phyloP scores from a whole-genome alignment of 2,329 filamentous ascomycete genomes.

The Cladosporium sp. region DNA sequence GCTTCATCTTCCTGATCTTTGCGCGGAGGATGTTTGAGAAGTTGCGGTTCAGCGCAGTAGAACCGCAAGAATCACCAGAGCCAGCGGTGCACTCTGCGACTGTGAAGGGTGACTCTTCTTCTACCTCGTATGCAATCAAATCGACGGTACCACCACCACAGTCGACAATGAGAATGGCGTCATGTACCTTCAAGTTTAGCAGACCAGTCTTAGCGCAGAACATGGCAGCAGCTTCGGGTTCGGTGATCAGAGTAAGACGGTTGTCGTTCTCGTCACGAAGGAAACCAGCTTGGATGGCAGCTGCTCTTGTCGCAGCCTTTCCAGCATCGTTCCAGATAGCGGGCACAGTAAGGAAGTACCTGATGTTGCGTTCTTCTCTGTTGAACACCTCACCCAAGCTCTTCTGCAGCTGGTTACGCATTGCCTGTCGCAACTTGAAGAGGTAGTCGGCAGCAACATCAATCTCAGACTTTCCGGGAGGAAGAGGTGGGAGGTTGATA shows the following conservation, averaged over 20 bases:
- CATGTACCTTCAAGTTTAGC: slow-evolving; percentile 94
- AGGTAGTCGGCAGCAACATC: slow-evolving; percentile 99
- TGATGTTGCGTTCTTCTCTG: slow-evolving; percentile 94
- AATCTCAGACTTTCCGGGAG: slow-evolving; percentile 96
- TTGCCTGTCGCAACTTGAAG: slow-evolving; percentile 94
- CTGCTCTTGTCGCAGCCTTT: slow-evolving; percentile 92
- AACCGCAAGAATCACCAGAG: slow-evolving; percentile 95
- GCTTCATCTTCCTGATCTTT: slow-evolving; percentile 98
- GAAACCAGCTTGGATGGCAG: slow-evolving; percentile 95
- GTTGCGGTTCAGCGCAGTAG: slow-evolving; percentile 95
- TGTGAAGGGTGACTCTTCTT: slow-evolving; percentile 94
- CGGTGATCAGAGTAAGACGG: slow-evolving; percentile 86
- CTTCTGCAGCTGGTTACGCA: slow-evolving; percentile 93
- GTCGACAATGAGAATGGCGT: slow-evolving; percentile 96
- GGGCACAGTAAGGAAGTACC: slow-evolving; percentile 96
- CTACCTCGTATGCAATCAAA: slow-evolving; percentile 97
- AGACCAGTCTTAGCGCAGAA: slow-evolving; percentile 97
- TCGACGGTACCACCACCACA: slow-evolving; percentile 98
- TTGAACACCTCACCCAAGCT: slow-evolving; percentile 96
- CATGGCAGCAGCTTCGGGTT: slow-evolving; percentile 93
- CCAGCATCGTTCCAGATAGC: slow-evolving; percentile 99
- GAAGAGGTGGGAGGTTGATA: slow-evolving; percentile 95
- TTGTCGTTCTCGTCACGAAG: slow-evolving; percentile 97
- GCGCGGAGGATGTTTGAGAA: slow-evolving; percentile 97
- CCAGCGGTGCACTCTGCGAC: slow-evolving; percentile 96